These are phyloP conservation scores for Raphanus raphanistrum DNA, from an alignment of 345 rosid species.

Conservation along the genomic window DNA sequence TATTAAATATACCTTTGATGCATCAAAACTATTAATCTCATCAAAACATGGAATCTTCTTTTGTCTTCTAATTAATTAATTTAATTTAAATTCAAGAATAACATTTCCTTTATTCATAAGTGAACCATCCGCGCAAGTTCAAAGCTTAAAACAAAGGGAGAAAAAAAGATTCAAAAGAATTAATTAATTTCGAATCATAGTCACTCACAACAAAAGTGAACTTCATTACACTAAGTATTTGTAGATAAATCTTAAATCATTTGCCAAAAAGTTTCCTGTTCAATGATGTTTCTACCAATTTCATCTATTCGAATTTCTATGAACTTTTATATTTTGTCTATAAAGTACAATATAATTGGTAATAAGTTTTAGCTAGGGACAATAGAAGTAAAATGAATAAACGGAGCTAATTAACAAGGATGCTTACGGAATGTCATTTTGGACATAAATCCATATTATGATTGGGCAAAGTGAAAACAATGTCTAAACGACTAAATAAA, in stretches of 20 bases:
- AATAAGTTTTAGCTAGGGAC: background rate
- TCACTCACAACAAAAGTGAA: conserved; percentile 28
- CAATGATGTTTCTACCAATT: conserved; percentile 30
- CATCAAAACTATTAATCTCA: conserved; percentile 8
- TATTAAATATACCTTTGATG: background rate
- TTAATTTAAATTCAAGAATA: conserved; percentile 22
- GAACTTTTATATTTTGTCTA: background rate
- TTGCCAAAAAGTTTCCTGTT: conserved; percentile 17
- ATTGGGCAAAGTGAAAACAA: conserved; percentile 9
- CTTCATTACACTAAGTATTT: conserved; percentile 31
- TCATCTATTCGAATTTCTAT: conserved; percentile 19
- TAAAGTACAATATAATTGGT: background rate
- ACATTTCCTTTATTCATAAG: conserved; percentile 18
- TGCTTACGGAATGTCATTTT: conserved; percentile 18
- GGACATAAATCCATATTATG: conserved; percentile 12
- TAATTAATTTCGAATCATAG: conserved; percentile 13
- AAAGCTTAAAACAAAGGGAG: background rate
- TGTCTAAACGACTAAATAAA: conserved; percentile 4
- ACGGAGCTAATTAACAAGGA: background rate
- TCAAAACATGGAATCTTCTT: conserved; percentile 29
- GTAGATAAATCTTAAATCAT: conserved; percentile 17
- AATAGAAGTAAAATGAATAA: background rate
- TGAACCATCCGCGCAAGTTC: conserved; percentile 38
- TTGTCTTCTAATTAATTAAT: conserved; percentile 14
- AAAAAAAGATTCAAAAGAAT: background rate